Percentiles rank a stretch among this genome's conserved stretches.
Conservation (phyloP, 1,139 yeast species). For the Pichia sp. region DNA sequence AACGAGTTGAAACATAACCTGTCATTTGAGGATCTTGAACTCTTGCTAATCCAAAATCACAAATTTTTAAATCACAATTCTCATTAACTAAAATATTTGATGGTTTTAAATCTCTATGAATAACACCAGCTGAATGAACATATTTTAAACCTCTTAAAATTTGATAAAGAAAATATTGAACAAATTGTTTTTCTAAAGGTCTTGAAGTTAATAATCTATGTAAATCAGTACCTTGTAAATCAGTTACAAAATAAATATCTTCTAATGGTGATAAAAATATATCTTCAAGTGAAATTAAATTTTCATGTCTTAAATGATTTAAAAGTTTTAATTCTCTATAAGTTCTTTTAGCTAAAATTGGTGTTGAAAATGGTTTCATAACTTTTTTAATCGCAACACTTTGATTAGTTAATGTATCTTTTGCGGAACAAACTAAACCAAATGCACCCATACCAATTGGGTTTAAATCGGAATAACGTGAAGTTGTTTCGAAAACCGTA, state of each 20-base stretch:
- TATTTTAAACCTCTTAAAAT: conserved; percentile 88
- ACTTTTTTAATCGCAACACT: conserved; percentile 96
- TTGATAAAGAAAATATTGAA: conserved; percentile 93
- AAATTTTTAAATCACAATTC: conserved; percentile 91
- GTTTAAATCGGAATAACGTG: conserved; percentile 81
- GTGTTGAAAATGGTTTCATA: conserved; percentile 94
- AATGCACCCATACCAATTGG: conserved; percentile 99
- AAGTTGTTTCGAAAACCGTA: conserved; percentile 90
- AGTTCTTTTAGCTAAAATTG: conserved; percentile 92
- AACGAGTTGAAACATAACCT: conserved; percentile 93
- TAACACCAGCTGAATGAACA: conserved; percentile 96
- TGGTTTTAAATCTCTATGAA: conserved; percentile 92
- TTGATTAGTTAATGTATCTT: conserved; percentile 77
- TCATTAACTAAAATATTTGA: conserved; percentile 88
- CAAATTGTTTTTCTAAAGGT: conserved; percentile 92
- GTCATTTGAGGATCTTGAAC: conserved; percentile 99
- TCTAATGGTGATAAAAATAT: conserved; percentile 92
- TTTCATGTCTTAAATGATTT: conserved; percentile 92
- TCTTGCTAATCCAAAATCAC: conserved; percentile 95
- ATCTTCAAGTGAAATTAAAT: conserved; percentile 87
- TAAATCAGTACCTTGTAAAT: conserved; percentile 91
- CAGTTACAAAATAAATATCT: conserved; percentile 95
- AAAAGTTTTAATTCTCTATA: conserved; percentile 90
- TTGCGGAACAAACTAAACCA: conserved; percentile 95
- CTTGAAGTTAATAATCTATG: conserved; percentile 87